phyloP scores from a whole-genome alignment of 169 alveolate genomes.

The Eimeria maxima region DNA sequence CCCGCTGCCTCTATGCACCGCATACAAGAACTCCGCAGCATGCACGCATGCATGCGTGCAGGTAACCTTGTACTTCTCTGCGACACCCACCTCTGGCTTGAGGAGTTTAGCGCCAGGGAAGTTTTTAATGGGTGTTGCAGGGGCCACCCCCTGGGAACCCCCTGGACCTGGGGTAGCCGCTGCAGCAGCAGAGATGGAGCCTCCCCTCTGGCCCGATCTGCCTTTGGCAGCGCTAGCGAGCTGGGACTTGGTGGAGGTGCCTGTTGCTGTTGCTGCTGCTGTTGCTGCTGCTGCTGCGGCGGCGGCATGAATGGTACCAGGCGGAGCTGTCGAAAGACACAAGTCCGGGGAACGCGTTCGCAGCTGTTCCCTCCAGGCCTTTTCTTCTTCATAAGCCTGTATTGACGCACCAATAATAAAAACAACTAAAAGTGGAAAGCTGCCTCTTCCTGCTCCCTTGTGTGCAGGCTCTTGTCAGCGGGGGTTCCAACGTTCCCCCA shows the following conservation, averaged over 20 bases:
- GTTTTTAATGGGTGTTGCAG: conserved; percentile 23
- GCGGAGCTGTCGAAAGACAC: conserved; percentile 36
- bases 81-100: conserved; percentile 61
- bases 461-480: neutral
- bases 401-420: neutral
- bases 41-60: conserved; percentile 9
- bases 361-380: conserved; percentile 82
- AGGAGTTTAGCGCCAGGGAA: conserved; percentile 78
- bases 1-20: neutral
- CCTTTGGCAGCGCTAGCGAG: conserved; percentile 35
- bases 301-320: conserved; percentile 13
- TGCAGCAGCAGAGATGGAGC: neutral
- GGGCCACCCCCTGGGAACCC: conserved; percentile 14
- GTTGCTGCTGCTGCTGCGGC: conserved; percentile 76
- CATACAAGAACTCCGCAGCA: neutral
- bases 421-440: neutral
- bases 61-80: neutral
- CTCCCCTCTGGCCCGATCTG: conserved; percentile 46
- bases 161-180: neutral
- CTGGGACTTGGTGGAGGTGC: conserved; percentile 28
- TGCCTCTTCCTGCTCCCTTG: neutral
- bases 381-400: conserved; percentile 82
- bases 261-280: conserved; percentile 67
- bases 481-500: no score
- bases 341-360: conserved; percentile 52